phyloP scores from a whole-genome alignment of 1,284 basidiomycete genomes.

The Fomes fomentarius region DNA sequence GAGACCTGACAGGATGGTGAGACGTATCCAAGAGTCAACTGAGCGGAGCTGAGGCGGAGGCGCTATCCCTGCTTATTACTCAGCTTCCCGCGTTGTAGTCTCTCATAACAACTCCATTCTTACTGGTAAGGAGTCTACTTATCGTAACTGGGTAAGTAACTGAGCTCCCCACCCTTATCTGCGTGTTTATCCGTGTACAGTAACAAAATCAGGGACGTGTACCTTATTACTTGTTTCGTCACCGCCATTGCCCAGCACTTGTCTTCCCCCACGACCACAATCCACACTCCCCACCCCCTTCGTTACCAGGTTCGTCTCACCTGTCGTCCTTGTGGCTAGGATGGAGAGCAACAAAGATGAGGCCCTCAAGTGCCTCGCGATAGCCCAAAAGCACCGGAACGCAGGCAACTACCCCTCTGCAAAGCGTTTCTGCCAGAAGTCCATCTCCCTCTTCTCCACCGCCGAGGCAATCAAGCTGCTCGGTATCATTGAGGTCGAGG shows the following conservation, averaged over 20 bases:
- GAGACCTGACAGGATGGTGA: constrained; percentile 13
- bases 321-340: constrained; percentile 1
- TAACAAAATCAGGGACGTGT: constrained; percentile 5
- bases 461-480: constrained; percentile 77
- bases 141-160: no score
- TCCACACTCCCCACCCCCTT: constrained; percentile 9
- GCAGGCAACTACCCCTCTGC: constrained; percentile 78
- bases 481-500: constrained; percentile 60
- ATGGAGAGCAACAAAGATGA: constrained; percentile 95
- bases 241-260: constrained; percentile 8
- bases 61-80: constrained; percentile 7
- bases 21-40: constrained; percentile 7
- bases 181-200: no score
- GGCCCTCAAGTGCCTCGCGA: constrained; percentile 77
- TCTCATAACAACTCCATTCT: not conserved
- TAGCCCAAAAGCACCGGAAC: constrained; percentile 76
- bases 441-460: constrained; percentile 83
- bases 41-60: not conserved
- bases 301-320: constrained; percentile 17
- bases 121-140: no score
- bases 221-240: not conserved
- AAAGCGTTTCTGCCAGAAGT: constrained; percentile 91
- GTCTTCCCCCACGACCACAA: constrained; percentile 21
- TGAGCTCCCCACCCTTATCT: no score
- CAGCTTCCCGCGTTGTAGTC: not conserved